Conservation (phyloP, 2,329 filamentous ascomycete genomes). For the Aspergillus eucalypticola region DNA sequence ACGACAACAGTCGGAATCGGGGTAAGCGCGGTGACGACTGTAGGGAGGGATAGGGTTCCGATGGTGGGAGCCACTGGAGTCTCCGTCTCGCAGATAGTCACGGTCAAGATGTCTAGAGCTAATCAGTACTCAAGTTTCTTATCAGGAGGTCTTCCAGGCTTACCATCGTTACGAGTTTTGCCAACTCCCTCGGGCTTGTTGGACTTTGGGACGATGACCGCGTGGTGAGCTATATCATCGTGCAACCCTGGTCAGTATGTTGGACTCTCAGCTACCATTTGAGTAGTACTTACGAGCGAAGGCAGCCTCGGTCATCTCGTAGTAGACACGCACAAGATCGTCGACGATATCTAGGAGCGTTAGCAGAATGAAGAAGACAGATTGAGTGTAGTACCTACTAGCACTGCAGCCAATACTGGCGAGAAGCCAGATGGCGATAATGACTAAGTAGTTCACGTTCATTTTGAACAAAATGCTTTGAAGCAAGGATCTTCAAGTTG, state of each 20-base stretch:
- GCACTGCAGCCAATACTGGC: constrained; percentile 15
- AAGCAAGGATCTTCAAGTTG: background rate
- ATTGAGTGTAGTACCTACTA: constrained; percentile 22
- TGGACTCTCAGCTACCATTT: background rate
- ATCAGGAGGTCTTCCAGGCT: background rate
- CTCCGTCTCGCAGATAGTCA: constrained; percentile 21
- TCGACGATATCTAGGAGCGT: background rate
- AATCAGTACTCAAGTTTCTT: background rate
- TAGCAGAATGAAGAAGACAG: background rate
- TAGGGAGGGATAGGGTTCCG: background rate
- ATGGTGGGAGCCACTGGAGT: background rate
- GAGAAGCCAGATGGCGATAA: constrained; percentile 25
- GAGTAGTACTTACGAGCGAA: constrained; percentile 8
- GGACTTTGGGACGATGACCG: background rate
- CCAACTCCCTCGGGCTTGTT: too few relatives aligned
- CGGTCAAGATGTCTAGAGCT: constrained; percentile 19
- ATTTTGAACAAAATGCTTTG: constrained; percentile 12
- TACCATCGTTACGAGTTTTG: background rate
- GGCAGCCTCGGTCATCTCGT: constrained; percentile 3
- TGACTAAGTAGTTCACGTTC: constrained; percentile 19
- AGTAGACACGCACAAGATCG: background rate
- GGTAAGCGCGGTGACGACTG: constrained; percentile 4
- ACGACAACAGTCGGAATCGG: background rate
- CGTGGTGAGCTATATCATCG: background rate
- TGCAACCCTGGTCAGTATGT: background rate